Conservation (phyloP, 2,329 filamentous ascomycete species). For the Paecilomyces sp. region DNA sequence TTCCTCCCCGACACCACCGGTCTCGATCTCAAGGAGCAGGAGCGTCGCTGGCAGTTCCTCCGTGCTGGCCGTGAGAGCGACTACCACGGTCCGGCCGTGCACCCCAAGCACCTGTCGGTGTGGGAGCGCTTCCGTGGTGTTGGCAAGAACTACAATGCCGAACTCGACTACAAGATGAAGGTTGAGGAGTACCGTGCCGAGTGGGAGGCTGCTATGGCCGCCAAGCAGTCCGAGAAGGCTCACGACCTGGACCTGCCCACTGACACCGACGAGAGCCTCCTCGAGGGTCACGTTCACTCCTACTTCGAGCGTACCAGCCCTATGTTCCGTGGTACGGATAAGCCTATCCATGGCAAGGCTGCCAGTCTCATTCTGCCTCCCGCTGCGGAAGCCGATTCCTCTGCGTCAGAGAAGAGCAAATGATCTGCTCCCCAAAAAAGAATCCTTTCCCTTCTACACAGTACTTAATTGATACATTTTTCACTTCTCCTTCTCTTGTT, state of each 20-base stretch:
- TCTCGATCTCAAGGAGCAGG: conserved; percentile 93
- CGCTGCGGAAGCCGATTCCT: conserved; percentile 15
- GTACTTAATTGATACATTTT: neutral
- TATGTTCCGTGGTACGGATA: conserved; percentile 34
- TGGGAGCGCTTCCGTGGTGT: conserved; percentile 79
- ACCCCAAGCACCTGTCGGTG: conserved; percentile 77
- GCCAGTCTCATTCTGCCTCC: conserved; percentile 28
- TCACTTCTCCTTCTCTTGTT: neutral
- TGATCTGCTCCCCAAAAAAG: neutral
- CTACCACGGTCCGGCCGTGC: conserved; percentile 89
- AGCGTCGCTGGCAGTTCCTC: conserved; percentile 86
- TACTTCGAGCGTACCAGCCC: conserved; percentile 49
- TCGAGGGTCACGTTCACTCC: conserved; percentile 42
- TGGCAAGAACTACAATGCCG: conserved; percentile 75
- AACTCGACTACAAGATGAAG: conserved; percentile 74
- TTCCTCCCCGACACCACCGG: conserved; percentile 97
- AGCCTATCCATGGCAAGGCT: conserved; percentile 17
- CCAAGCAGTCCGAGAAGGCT: conserved; percentile 43
- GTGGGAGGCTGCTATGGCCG: conserved; percentile 44
- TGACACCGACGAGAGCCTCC: conserved; percentile 40
- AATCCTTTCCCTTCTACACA: neutral
- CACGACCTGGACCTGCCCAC: conserved; percentile 21
- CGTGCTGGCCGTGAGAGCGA: conserved; percentile 68
- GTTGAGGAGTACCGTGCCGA: conserved; percentile 70
- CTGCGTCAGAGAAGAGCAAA: neutral